These are phyloP conservation scores for Fremontodendron californicum DNA, from an alignment of 345 rosid genomes.

Conservation along the genomic window DNA sequence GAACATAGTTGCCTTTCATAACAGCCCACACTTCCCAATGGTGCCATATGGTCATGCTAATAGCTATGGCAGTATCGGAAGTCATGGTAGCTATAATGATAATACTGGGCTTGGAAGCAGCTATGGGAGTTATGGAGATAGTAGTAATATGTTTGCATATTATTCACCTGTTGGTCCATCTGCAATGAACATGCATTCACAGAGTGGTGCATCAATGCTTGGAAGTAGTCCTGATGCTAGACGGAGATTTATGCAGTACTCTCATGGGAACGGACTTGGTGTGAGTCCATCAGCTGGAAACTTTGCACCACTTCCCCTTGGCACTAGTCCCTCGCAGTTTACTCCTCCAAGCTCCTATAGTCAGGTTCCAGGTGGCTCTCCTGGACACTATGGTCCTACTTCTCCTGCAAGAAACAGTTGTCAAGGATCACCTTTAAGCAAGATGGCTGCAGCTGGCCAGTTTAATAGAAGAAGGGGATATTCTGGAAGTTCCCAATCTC, in stretches of 20 bases:
- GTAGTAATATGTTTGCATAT: conserved; percentile 67
- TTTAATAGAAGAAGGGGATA: conserved; percentile 86
- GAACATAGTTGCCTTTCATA: conserved; percentile 59
- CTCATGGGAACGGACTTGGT: conserved; percentile 84
- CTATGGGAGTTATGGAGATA: conserved; percentile 90
- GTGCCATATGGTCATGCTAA: conserved; percentile 62
- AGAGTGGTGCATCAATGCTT: conserved; percentile 63
- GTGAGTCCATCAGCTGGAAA: conserved; percentile 88
- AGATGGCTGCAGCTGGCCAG: conserved; percentile 72
- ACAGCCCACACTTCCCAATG: conserved; percentile 76
- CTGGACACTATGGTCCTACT: conserved; percentile 92
- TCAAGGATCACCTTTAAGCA: conserved; percentile 93
- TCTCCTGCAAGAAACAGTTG: conserved; percentile 87
- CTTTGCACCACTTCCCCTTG: conserved; percentile 91
- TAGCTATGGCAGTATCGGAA: conserved; percentile 95
- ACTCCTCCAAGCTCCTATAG: conserved; percentile 79
- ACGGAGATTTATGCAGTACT: conserved; percentile 62
- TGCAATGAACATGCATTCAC: conserved; percentile 70
- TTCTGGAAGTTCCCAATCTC: conserved; percentile 66
- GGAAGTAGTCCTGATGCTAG: conserved; percentile 97
- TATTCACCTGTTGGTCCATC: conserved; percentile 91
- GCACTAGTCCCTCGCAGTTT: conserved; percentile 95
- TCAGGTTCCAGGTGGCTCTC: conserved; percentile 70
- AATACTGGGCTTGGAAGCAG: conserved; percentile 73
- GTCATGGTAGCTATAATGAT: conserved; percentile 93